phyloP scores from a whole-genome alignment of 345 rosid genomes.

The Cochlearia excelsa region DNA sequence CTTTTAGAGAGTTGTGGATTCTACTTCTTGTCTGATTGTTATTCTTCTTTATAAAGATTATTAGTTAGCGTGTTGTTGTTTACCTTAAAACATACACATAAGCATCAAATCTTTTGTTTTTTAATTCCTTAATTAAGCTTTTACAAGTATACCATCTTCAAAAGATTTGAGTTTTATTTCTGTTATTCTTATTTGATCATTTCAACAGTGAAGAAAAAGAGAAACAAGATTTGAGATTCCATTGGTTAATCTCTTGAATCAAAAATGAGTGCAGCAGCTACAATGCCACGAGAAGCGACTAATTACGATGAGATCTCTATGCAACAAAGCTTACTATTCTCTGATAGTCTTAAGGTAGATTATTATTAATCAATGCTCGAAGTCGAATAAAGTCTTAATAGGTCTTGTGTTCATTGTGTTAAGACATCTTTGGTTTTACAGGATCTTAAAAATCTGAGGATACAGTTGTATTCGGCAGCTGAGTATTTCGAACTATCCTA shows the following conservation, averaged over 20 bases:
- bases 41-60: background rate
- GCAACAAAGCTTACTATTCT: conserved; percentile 82
- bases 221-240: too few species aligned
- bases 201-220: too few species aligned
- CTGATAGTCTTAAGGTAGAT: conserved; percentile 80
- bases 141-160: too few species aligned
- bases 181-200: too few species aligned
- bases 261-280: conserved; percentile 43
- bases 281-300: conserved; percentile 52
- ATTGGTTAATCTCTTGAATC: background rate
- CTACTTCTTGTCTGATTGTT: conserved; percentile 26
- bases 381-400: too few species aligned
- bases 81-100: background rate
- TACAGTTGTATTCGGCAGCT: conserved; percentile 89
- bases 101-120: background rate
- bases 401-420: background rate
- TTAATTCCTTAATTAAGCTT: too few species aligned
- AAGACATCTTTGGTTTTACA: conserved; percentile 17
- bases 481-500: conserved; percentile 91
- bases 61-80: background rate
- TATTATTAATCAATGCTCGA: background rate
- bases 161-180: too few species aligned
- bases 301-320: conserved; percentile 70
- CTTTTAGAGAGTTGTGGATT: conserved; percentile 19
- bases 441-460: conserved; percentile 84